phyloP scores from a whole-genome alignment of 305 asterid genomes.

The Solanum chacoense region DNA sequence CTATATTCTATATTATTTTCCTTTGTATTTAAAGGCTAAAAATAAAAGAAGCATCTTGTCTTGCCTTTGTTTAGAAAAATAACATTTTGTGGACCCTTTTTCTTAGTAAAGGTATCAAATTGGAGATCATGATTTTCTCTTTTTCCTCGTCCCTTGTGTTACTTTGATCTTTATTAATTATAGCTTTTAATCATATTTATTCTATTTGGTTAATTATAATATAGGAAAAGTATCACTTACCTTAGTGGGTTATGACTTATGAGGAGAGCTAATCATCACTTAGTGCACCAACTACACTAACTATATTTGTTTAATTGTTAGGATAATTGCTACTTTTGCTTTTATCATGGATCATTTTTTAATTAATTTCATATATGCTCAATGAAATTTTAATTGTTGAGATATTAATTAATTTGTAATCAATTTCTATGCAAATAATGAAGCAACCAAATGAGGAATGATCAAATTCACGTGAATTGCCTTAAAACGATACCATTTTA shows the following conservation, averaged over 20 bases:
- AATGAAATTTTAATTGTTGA: not conserved
- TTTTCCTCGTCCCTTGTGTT: not conserved
- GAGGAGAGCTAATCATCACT: not conserved
- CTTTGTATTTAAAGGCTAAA: not conserved
- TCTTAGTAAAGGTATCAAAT: constrained; percentile 11
- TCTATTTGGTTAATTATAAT: not conserved
- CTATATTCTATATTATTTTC: not conserved
- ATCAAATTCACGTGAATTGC: not conserved
- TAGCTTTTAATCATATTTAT: not conserved
- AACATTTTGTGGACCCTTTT: constrained; percentile 2
- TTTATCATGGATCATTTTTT: not conserved
- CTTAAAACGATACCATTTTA: not conserved
- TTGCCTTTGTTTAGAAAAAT: not conserved
- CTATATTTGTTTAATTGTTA: not conserved
- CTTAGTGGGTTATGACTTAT: not conserved
- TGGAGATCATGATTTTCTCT: not conserved
- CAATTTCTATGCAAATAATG: not conserved
- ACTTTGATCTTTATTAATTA: not conserved
- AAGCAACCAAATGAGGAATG: not conserved
- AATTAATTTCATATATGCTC: not conserved
- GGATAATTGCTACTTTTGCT: not conserved
- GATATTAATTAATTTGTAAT: not conserved
- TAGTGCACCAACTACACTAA: not conserved
- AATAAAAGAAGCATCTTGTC: constrained; percentile 3
- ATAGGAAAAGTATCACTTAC: not conserved